Conservation (phyloP, 352 stramenopile genomes). For the Globisporangium nodosum region DNA sequence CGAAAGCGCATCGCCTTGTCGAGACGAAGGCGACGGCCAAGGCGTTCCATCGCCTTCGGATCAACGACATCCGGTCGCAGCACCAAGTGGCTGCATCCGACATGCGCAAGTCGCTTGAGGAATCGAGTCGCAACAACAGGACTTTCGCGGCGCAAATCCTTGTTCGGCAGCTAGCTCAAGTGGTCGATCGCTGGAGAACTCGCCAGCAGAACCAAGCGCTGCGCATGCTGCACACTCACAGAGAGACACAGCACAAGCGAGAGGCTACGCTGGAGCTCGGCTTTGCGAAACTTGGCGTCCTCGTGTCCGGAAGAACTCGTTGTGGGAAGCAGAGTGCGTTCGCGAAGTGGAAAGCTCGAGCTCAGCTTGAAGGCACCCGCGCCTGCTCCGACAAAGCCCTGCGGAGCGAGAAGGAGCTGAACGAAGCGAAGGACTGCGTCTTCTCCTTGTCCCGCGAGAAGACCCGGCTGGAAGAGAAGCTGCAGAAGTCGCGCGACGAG, state of each 20-base stretch:
- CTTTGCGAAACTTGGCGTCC: conserved; percentile 17
- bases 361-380: conserved; percentile 19
- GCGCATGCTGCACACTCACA: not conserved
- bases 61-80: not conserved
- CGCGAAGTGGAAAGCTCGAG: conserved; percentile 19
- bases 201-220: conserved; percentile 3
- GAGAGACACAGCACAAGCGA: not conserved
- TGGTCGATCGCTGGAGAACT: not conserved
- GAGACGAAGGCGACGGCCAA: conserved; percentile 8
- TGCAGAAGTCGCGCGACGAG: conserved; percentile 28
- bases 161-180: not conserved
- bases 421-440: conserved; percentile 66
- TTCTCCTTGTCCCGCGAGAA: conserved; percentile 64
- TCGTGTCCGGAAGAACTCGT: conserved; percentile 17
- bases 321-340: conserved; percentile 16
- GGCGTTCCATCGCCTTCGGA: conserved; percentile 7
- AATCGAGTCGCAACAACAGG: not conserved
- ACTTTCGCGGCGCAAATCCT: conserved; percentile 2
- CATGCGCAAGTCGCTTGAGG: conserved; percentile 1
- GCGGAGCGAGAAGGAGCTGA: conserved; percentile 25
- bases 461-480: conserved; percentile 52
- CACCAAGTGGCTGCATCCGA: conserved; percentile 2
- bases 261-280: conserved; percentile 8
- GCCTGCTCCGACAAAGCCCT: conserved; percentile 19
- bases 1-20: conserved; percentile 2